Evolutionary conservation across 257 asterid species (phyloP).

Genomic region (Solanum chiquidenum): DNA sequence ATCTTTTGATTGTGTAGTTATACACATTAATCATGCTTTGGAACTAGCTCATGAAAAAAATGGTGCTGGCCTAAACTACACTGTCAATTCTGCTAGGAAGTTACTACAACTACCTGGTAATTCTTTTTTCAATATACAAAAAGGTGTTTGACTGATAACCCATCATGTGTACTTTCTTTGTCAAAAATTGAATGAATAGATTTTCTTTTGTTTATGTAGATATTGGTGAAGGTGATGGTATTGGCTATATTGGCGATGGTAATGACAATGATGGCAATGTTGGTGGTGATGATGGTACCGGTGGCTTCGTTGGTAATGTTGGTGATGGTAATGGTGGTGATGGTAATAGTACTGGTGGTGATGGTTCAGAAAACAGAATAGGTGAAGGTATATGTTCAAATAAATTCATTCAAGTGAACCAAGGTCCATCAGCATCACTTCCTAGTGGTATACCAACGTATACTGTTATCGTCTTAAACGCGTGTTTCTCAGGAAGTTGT

Average conservation of each 20-base stretch:
- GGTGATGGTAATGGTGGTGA: background rate
- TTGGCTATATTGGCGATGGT: background rate
- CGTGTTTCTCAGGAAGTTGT: slow-evolving; percentile 35
- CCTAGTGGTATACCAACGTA: slow-evolving; percentile 71
- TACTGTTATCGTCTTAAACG: slow-evolving; percentile 37
- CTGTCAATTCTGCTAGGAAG: slow-evolving; percentile 16
- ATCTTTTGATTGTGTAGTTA: slow-evolving; percentile 14
- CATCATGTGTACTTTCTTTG: background rate
- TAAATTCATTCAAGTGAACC: slow-evolving; percentile 30
- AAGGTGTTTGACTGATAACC: background rate
- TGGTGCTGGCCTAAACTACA: slow-evolving; percentile 7
- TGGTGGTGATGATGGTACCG: background rate
- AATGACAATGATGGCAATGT: background rate
- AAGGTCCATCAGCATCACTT: slow-evolving; percentile 33
- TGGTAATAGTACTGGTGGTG: background rate
- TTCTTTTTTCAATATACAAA: background rate
- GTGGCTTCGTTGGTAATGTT: background rate
- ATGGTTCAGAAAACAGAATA: slow-evolving; percentile 19
- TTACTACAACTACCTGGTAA: slow-evolving; percentile 14
- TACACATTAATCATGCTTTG: slow-evolving; percentile 28
- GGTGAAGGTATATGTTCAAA: slow-evolving; percentile 23
- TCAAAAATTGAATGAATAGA: background rate
- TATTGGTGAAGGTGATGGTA: background rate
- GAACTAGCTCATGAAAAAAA: slow-evolving; percentile 12
- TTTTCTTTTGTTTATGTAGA: background rate